A percentile compares a stretch with the other conserved stretches of the same genome.
Conservation (phyloP, 345 rosid genomes). For the Gossypium arboreum region DNA sequence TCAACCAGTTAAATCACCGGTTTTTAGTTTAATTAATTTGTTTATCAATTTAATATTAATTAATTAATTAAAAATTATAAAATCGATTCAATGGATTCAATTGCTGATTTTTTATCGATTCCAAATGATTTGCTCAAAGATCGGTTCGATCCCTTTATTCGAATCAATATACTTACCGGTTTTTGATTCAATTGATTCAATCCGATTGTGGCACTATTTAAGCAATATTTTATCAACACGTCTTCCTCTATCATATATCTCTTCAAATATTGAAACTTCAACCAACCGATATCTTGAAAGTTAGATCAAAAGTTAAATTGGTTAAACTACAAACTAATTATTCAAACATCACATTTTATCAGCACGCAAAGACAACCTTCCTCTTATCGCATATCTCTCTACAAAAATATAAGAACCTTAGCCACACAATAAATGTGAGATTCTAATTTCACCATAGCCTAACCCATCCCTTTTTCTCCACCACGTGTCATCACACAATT, state of each 20-base stretch:
- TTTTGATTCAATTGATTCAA: too few species aligned
- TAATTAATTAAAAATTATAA: too few species aligned
- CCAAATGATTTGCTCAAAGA: too few species aligned
- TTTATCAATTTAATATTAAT: too few species aligned
- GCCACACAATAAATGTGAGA: constrained; percentile 45
- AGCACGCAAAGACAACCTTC: background rate
- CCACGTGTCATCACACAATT: constrained; percentile 36
- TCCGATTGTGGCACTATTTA: too few species aligned
- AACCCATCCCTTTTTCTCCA: background rate
- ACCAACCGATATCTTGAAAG: constrained; percentile 9
- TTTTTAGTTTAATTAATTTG: too few species aligned
- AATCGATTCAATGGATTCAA: too few species aligned
- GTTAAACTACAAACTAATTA: too few species aligned
- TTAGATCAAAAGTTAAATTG: too few species aligned
- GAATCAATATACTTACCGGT: accelerated
- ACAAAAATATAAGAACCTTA: constrained; percentile 13
- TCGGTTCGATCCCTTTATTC: accelerated
- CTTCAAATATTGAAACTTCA: constrained; percentile 12
- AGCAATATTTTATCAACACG: too few species aligned
- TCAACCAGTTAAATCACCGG: accelerated
- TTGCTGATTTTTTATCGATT: too few species aligned
- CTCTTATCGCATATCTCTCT: constrained; percentile 5
- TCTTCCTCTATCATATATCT: constrained; percentile 11
- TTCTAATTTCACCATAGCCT: constrained; percentile 14
- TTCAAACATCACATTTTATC: too few species aligned